A percentile compares a stretch with the other conserved stretches of the same genome.
Conservation (phyloP, 495 filamentous ascomycete genomes). For the Penicillium samsonianum region DNA sequence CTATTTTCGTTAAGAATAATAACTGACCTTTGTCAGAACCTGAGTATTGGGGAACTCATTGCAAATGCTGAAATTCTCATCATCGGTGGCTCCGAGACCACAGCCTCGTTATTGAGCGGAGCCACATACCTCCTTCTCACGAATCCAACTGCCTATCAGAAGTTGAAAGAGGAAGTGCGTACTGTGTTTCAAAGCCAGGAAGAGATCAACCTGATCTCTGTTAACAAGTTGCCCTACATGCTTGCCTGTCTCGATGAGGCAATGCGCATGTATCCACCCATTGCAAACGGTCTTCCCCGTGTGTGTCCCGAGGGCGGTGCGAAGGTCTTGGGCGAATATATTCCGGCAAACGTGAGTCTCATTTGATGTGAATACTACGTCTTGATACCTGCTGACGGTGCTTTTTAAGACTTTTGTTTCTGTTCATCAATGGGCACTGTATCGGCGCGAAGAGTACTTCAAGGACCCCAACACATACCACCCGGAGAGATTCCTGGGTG, state of each 20-base stretch:
- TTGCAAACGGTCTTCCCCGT: slow-evolving; percentile 48
- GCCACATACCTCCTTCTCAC: slow-evolving; percentile 53
- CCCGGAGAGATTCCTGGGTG: slow-evolving; percentile 52
- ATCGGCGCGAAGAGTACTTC: slow-evolving; percentile 48
- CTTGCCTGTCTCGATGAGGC: slow-evolving; percentile 58
- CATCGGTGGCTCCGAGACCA: slow-evolving; percentile 62
- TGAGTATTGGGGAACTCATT: slow-evolving; percentile 40
- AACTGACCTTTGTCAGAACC: slow-evolving; percentile 25
- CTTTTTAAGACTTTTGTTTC: slow-evolving; percentile 47
- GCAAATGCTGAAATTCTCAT: slow-evolving; percentile 45
- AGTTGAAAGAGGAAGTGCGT: slow-evolving; percentile 54
- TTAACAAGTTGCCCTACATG: slow-evolving; percentile 53
- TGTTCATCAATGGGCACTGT: slow-evolving; percentile 51
- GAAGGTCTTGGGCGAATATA: slow-evolving; percentile 46
- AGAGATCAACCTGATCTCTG: slow-evolving; percentile 54
- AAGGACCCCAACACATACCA: slow-evolving; percentile 45
- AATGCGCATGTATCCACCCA: slow-evolving; percentile 60
- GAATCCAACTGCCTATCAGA: slow-evolving; percentile 43
- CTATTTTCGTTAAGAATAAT: not conserved
- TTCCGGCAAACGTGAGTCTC: slow-evolving; percentile 37
- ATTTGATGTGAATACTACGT: not conserved
- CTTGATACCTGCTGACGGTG: slow-evolving; percentile 7
- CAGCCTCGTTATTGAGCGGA: slow-evolving; percentile 57
- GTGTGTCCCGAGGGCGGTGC: slow-evolving; percentile 47
- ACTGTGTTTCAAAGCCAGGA: slow-evolving; percentile 48